Evolutionary conservation across 345 rosid genomes (phyloP).

Genomic region (Erucastrum elatum): DNA sequence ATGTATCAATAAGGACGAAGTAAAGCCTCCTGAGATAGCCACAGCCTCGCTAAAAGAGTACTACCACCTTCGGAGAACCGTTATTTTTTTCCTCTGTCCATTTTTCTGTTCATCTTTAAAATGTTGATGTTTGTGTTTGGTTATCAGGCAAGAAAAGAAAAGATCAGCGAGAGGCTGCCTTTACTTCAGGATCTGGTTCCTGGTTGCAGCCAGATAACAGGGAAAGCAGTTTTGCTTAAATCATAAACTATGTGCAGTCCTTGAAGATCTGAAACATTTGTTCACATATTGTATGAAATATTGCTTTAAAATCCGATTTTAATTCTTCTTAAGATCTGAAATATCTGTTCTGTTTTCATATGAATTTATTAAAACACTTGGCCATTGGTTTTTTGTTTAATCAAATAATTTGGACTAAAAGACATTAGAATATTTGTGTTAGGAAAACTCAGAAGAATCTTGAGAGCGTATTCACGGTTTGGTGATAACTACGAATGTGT

Average conservation of each 20-base stretch:
- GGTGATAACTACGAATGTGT: constrained; percentile 78
- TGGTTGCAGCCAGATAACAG: constrained; percentile 56
- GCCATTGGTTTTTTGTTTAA: too few relatives aligned
- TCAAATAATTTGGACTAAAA: background rate
- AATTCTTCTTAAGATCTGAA: background rate
- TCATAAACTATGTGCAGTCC: too few relatives aligned
- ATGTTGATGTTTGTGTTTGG: background rate
- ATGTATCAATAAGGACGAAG: constrained; percentile 29
- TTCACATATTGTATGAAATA: background rate
- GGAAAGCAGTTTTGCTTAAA: constrained; percentile 81
- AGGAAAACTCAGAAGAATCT: constrained; percentile 39
- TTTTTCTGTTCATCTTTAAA: background rate
- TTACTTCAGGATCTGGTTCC: constrained; percentile 12
- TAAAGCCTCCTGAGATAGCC: constrained; percentile 59
- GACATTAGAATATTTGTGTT: background rate
- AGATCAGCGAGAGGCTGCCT: constrained; percentile 54
- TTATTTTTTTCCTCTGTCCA: background rate
- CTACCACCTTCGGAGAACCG: background rate
- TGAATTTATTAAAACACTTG: too few relatives aligned
- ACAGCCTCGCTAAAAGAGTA: constrained; percentile 74
- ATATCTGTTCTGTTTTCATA: constrained; percentile 6
- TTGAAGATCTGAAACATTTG: too few relatives aligned
- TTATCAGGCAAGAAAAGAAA: constrained; percentile 64
- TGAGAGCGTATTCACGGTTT: constrained; percentile 62
- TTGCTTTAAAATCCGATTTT: background rate